A percentile compares a stretch with the other conserved stretches of the same genome.
Evolutionary conservation across 2,329 filamentous ascomycete species (phyloP).

Genomic region (Cladophialophora bantiana): DNA sequence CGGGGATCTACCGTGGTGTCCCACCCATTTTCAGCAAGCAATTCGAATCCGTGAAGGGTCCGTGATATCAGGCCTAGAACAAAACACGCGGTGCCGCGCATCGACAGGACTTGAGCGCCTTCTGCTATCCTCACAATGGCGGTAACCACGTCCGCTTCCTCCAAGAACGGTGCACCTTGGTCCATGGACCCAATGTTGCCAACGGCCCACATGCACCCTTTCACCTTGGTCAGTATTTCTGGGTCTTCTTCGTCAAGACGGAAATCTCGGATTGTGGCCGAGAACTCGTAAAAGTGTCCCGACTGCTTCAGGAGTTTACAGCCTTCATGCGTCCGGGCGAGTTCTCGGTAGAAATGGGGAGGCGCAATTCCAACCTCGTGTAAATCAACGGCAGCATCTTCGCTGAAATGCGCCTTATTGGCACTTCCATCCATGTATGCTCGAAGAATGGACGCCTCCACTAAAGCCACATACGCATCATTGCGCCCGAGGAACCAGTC

Average conservation of each 20-base stretch:
- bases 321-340: constrained; percentile 90
- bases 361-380: constrained; percentile 70
- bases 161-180: constrained; percentile 90
- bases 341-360: constrained; percentile 96
- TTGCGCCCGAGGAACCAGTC: constrained; percentile 99
- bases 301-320: constrained; percentile 90
- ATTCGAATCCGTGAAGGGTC: constrained; percentile 89
- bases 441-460: constrained; percentile 92
- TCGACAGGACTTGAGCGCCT: constrained; percentile 83
- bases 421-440: constrained; percentile 68
- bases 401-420: constrained; percentile 55
- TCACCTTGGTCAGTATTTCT: constrained; percentile 89
- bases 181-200: constrained; percentile 99
- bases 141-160: constrained; percentile 85
- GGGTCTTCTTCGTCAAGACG: constrained; percentile 83
- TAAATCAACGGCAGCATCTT: constrained; percentile 67
- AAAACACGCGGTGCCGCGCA: constrained; percentile 95
- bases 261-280: constrained; percentile 83
- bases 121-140: constrained; percentile 90
- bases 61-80: constrained; percentile 91
- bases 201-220: constrained; percentile 96
- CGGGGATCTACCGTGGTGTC: constrained; percentile 85
- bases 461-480: constrained; percentile 91
- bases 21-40: constrained; percentile 89
- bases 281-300: constrained; percentile 95